Evolutionary conservation across 257 asterid genomes (phyloP).

Genomic region (Agastache rugosa): DNA sequence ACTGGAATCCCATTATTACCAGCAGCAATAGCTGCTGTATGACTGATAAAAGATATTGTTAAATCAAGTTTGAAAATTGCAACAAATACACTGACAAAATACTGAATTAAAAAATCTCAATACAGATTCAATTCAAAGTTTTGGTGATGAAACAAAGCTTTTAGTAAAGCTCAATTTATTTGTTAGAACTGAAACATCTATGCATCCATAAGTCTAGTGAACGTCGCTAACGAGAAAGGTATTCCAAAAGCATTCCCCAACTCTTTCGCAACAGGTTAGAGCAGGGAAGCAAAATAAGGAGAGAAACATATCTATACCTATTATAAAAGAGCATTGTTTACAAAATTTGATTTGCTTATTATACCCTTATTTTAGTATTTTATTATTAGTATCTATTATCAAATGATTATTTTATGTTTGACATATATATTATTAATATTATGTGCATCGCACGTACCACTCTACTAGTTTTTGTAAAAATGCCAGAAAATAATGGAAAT

Average conservation of each 20-base stretch:
- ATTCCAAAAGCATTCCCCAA: conserved; percentile 5
- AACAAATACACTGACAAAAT: not conserved
- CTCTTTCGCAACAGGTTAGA: not conserved
- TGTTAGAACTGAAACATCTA: conserved; percentile 4
- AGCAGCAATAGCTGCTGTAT: conserved; percentile 97
- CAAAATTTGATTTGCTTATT: too few relatives aligned
- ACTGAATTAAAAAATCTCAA: not conserved
- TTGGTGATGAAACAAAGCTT: not conserved
- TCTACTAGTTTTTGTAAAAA: not conserved
- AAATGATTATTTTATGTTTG: too few relatives aligned
- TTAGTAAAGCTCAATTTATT: conserved; percentile 1
- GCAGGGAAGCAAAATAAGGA: not conserved
- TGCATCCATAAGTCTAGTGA: not conserved
- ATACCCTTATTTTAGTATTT: too few relatives aligned
- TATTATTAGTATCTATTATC: too few relatives aligned
- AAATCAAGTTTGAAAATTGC: conserved; percentile 27
- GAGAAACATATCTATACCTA: not conserved
- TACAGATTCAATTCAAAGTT: not conserved
- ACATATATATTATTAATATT: too few relatives aligned
- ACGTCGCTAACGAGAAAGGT: not conserved
- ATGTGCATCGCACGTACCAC: too few relatives aligned
- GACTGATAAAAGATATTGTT: conserved; percentile 58
- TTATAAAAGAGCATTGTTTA: too few relatives aligned
- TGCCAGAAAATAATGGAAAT: conserved; percentile 2
- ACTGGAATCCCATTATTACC: conserved; percentile 98